A percentile compares a stretch with the other conserved stretches of the same genome.
These are phyloP conservation scores for Fusarium sp. DNA, from an alignment of 2,329 filamentous ascomycete species.

Conservation along the genomic window DNA sequence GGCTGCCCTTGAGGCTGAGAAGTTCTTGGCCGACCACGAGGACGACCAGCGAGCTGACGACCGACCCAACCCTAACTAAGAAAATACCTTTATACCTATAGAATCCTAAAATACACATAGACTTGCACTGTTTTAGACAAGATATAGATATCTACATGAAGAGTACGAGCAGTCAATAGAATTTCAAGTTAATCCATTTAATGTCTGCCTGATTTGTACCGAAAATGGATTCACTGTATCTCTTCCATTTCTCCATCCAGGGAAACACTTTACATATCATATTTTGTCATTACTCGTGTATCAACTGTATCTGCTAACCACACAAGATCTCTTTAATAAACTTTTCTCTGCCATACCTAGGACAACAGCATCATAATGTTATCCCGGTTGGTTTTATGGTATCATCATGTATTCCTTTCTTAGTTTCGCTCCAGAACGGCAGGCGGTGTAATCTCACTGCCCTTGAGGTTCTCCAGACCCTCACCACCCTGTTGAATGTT, in stretches of 20 bases:
- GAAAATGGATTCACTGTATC: neutral
- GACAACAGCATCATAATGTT: conserved; percentile 37
- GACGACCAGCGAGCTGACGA: conserved; percentile 35
- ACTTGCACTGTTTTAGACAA: conserved; percentile 41
- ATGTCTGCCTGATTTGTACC: neutral
- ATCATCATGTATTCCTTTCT: conserved; percentile 24
- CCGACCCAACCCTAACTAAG: conserved; percentile 33
- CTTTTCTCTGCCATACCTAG: conserved; percentile 23
- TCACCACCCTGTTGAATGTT: conserved; percentile 68
- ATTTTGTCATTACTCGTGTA: conserved; percentile 31
- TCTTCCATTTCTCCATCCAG: neutral
- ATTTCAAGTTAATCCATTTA: conserved; percentile 29
- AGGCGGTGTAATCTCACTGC: conserved; percentile 67
- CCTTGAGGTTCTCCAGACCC: conserved; percentile 70
- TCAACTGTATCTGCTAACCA: conserved; percentile 1
- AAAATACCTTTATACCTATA: conserved; percentile 23
- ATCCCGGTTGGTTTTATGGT: conserved; percentile 29
- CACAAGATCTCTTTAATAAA: conserved; percentile 11
- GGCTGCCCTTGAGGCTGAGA: conserved; percentile 95
- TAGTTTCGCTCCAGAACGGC: conserved; percentile 66
- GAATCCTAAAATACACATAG: conserved; percentile 40
- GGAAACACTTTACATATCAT: conserved; percentile 6
- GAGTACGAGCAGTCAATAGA: conserved; percentile 34
- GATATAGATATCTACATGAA: conserved; percentile 41
- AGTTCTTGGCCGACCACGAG: conserved; percentile 86